Evolutionary conservation across 305 asterid genomes (phyloP).

Genomic region (Solanum hybrid): DNA sequence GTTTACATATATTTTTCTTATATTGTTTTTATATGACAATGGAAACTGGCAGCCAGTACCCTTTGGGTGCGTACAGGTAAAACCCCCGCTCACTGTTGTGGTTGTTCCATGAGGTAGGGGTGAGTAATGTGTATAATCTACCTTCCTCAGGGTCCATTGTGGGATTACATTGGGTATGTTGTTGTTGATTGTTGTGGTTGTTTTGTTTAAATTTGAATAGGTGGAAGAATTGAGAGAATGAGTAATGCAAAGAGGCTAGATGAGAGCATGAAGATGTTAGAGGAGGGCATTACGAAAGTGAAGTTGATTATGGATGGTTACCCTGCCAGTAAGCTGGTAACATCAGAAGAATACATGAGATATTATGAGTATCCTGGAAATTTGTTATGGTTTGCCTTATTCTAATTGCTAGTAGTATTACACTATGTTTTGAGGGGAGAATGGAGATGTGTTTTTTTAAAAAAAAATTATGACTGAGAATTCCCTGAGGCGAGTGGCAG

Average conservation of each 20-base stretch:
- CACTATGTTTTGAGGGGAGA: neutral
- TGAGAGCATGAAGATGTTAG: slow-evolving; percentile 4
- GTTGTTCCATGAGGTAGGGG: neutral
- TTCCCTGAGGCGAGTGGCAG: neutral
- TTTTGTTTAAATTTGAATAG: neutral
- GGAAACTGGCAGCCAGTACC: neutral
- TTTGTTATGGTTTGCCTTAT: neutral
- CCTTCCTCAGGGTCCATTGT: neutral
- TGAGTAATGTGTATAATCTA: neutral
- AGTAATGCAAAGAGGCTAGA: neutral
- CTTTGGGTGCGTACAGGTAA: neutral
- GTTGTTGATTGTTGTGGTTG: neutral
- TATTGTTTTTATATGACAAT: neutral
- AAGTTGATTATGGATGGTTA: slow-evolving; percentile 11
- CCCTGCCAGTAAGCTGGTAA: slow-evolving; percentile 4
- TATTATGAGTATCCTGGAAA: slow-evolving; percentile 19
- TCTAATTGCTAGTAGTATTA: neutral
- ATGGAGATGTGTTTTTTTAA: neutral
- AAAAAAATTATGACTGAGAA: neutral
- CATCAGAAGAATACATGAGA: slow-evolving; percentile 14
- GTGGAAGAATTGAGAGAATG: slow-evolving; percentile 2
- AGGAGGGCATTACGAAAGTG: slow-evolving; percentile 9
- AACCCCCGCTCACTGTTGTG: neutral
- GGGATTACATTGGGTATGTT: neutral
- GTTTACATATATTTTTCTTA: neutral